These are phyloP conservation scores for Phytophthora podocarpi DNA, from an alignment of 352 stramenopile species.

Conservation along the genomic window DNA sequence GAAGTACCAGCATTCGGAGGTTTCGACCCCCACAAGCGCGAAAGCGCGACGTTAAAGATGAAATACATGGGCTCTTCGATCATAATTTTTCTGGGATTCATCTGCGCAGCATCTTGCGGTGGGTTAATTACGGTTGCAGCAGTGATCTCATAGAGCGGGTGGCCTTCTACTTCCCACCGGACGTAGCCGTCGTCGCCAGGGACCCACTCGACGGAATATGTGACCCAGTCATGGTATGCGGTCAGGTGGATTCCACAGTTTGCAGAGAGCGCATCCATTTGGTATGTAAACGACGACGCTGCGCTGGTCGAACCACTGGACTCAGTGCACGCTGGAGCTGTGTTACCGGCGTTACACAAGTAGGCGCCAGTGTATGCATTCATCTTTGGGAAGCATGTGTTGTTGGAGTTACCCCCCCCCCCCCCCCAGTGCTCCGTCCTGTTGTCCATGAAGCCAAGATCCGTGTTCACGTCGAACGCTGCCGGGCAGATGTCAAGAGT, in stretches of 20 bases:
- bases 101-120: conserved; percentile 45
- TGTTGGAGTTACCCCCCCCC: conserved; percentile 54
- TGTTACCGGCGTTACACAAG: conserved; percentile 56
- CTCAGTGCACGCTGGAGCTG: conserved; percentile 22
- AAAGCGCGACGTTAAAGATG: conserved; percentile 92
- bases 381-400: conserved; percentile 50
- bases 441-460: conserved; percentile 49
- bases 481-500: conserved; percentile 44
- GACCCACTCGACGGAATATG: conserved; percentile 62
- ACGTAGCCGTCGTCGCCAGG: conserved; percentile 51
- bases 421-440: conserved; percentile 41
- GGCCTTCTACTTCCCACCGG: conserved; percentile 73
- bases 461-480: conserved; percentile 70
- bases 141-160: conserved; percentile 88
- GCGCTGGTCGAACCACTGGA: conserved; percentile 32
- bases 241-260: conserved; percentile 81
- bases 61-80: conserved; percentile 92
- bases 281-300: conserved; percentile 46
- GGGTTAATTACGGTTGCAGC: conserved; percentile 51
- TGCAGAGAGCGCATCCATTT: conserved; percentile 92
- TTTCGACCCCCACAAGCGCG: conserved; percentile 69
- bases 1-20: conserved; percentile 41
- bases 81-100: conserved; percentile 85
- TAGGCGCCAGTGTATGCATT: conserved; percentile 57
- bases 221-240: conserved; percentile 80